These are phyloP conservation scores for Kwoniella sp. DNA, from an alignment of 768 basidiomycete genomes.

Conservation along the genomic window DNA sequence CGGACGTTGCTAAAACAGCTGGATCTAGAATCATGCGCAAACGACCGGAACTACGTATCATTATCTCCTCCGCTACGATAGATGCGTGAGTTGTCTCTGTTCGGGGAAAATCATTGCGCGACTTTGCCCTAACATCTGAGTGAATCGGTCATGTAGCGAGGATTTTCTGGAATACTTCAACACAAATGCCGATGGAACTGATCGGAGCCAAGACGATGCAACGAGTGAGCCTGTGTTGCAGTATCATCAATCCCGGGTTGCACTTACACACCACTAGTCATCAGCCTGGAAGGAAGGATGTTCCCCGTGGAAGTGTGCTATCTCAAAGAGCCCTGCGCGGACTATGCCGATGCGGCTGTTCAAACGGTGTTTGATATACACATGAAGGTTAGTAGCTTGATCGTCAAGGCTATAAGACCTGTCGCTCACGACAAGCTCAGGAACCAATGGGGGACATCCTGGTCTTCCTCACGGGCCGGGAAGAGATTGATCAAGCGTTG, in stretches of 20 bases:
- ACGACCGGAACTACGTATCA: conserved; percentile 78
- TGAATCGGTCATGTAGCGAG: conserved; percentile 48
- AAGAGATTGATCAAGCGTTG: conserved; percentile 88
- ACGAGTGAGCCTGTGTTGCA: conserved; percentile 53
- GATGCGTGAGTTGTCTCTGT: conserved; percentile 60
- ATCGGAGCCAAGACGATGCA: conserved; percentile 59
- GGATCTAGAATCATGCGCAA: conserved; percentile 76
- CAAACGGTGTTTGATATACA: conserved; percentile 92
- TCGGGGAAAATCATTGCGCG: neutral
- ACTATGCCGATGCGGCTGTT: conserved; percentile 84
- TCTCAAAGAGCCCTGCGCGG: conserved; percentile 64
- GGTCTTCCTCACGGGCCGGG: conserved; percentile 88
- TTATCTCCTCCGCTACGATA: conserved; percentile 93
- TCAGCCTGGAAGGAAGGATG: conserved; percentile 88
- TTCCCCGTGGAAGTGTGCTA: conserved; percentile 92
- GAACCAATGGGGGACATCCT: conserved; percentile 82
- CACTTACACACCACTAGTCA: conserved; percentile 54
- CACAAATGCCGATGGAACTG: conserved; percentile 54
- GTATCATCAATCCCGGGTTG: no score
- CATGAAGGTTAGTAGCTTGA: conserved; percentile 61
- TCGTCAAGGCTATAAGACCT: neutral
- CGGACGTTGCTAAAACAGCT: conserved; percentile 4
- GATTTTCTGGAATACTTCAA: conserved; percentile 87
- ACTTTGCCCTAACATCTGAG: neutral
- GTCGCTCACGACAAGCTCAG: conserved; percentile 52